Conservation (phyloP, 192 early-diverging fungal genomes). For the Mortierella antarctica region DNA sequence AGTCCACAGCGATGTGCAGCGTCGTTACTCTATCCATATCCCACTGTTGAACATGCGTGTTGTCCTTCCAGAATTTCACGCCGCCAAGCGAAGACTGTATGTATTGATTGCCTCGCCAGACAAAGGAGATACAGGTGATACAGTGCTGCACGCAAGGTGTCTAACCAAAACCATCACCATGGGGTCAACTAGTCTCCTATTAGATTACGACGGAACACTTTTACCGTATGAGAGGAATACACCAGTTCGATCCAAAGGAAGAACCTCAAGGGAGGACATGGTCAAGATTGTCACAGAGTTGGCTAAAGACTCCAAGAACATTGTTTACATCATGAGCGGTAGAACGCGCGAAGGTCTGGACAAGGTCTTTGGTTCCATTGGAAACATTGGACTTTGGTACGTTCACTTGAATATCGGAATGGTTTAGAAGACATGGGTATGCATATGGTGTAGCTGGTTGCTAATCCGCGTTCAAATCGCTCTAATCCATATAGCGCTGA, state of each 20-base stretch:
- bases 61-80: constrained; percentile 37
- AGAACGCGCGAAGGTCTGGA: constrained; percentile 74
- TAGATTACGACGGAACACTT: constrained; percentile 79
- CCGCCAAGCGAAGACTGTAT: constrained; percentile 59
- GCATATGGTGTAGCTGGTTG: too few species aligned
- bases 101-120: constrained; percentile 2
- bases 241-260: constrained; percentile 35
- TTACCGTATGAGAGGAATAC: constrained; percentile 68
- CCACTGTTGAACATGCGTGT: constrained; percentile 52
- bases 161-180: not conserved
- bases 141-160: not conserved
- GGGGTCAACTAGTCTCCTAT: constrained; percentile 48
- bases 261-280: constrained; percentile 71
- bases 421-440: not conserved
- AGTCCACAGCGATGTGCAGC: constrained; percentile 59
- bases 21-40: constrained; percentile 61
- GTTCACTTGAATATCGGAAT: not conserved
- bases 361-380: constrained; percentile 70
- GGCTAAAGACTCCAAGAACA: constrained; percentile 70
- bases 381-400: constrained; percentile 69
- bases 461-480: not conserved
- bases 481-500: constrained; percentile 68
- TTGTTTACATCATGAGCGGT: constrained; percentile 82
- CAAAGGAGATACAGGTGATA: not conserved
- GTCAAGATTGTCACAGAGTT: constrained; percentile 65